Base-by-base conservation (phyloP, 2,329 filamentous ascomycete species). In the Xylaria polymorpha region DNA sequence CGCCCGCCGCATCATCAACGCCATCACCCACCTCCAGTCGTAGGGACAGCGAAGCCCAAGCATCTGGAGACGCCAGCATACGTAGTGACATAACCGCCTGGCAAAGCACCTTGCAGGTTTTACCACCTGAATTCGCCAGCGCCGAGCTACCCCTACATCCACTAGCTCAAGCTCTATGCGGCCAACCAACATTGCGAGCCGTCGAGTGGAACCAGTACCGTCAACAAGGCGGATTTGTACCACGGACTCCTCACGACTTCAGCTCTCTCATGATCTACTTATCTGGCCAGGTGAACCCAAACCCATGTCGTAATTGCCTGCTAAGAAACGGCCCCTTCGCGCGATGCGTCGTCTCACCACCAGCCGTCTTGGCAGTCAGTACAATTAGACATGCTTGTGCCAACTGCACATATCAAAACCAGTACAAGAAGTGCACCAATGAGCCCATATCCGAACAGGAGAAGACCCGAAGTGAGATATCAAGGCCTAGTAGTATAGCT, bases 391-490 rank as follows among this genome's bases (percentile, higher is more conserved):
- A 78, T 50, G 75, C 73, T 10, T 77, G 77, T n/a, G 74, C 75
- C 14, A 77, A 77, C 46, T 78, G 77, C 71, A 77, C 74, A 1
- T 77, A 77, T 43, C 76, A 77, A 57, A 75, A 74, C 18, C 74
- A 76, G 66, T 75, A 78, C 61, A 76, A 71, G 61, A 75, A 73
- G 62, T 78, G 76, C 66, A 75, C 74, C 22, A 77, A 77, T 44
- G 72, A 72, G 1, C 74, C 76, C 18, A 73, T 77, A 20, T 48
- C 73, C 3, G 69, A 75, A 25, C 71, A 74, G 35, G 75, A 77
- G 53, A 62, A 68, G 39, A 46, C 64, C 5, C 72, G 69, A 39
- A 73, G 60, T 20, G 71, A 72, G 29, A 61, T 72, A 20, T 50
- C 61, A 14, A 69, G 73, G 39, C 63, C 66, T 29, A 44, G 39